These are phyloP conservation scores for Cardamine resedifolia DNA, from an alignment of 345 rosid genomes.

Conservation along the genomic window DNA sequence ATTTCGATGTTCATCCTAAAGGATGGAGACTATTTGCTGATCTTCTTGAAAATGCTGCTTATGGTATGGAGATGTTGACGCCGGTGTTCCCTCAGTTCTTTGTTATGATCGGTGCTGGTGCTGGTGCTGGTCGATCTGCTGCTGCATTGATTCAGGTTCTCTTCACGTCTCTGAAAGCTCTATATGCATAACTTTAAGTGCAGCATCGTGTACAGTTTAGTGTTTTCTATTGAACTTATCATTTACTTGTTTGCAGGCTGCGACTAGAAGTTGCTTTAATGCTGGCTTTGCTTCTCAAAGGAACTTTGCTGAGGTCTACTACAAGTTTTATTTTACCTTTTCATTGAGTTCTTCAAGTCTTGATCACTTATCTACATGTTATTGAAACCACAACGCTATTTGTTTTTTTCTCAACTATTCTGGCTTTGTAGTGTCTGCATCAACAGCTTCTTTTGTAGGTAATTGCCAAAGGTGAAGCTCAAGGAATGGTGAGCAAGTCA, in stretches of 20 bases:
- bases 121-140: slow-evolving; percentile 95
- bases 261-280: slow-evolving; percentile 91
- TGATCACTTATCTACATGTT: not conserved
- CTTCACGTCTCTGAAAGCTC: not conserved
- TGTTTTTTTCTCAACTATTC: not conserved
- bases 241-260: slow-evolving; percentile 52
- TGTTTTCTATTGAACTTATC: not conserved
- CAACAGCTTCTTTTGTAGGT: slow-evolving; percentile 51
- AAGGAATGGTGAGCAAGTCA: slow-evolving; percentile 98
- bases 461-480: slow-evolving; percentile 99
- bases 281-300: slow-evolving; percentile 99
- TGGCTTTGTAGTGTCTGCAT: not conserved
- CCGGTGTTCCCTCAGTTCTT: slow-evolving; percentile 89
- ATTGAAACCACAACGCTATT: not conserved
- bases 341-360: not conserved
- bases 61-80: slow-evolving; percentile 90
- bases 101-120: slow-evolving; percentile 77
- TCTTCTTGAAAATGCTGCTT: slow-evolving; percentile 88
- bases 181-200: slow-evolving; percentile 3
- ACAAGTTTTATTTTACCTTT: not conserved
- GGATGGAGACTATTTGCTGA: slow-evolving; percentile 98
- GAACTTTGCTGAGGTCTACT: slow-evolving; percentile 93
- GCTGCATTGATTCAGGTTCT: slow-evolving; percentile 88
- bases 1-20: slow-evolving; percentile 94
- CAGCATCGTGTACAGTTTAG: not conserved